Base-by-base conservation (phyloP, 2,329 filamentous ascomycete genomes). In the Cephalotrichum gorgonifer region DNA sequence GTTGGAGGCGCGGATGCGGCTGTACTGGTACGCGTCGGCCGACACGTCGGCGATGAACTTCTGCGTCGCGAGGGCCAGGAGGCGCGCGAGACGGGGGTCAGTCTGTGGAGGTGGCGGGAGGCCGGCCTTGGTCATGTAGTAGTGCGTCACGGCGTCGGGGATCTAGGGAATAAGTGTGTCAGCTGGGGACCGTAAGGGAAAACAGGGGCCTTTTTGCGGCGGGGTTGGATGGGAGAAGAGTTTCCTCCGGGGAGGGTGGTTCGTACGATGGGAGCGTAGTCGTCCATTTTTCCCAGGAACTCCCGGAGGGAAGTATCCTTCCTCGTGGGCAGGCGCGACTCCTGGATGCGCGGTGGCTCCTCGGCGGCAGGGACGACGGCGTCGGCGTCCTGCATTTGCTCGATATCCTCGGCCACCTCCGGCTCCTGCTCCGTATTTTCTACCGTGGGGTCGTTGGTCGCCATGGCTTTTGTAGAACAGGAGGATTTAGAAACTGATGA, bases 41-140 rank as follows among this genome's bases (percentile, higher is more conserved):
- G 93, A 93, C 55, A 98, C 88, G 65, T 98, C 93, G 51, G 93
- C 90, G 59, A 98, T 87, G 74, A 98, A 98, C 64, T 98, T 98
- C 63, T 98, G 93, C 0, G 93, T 95, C n/a, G 93, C 93, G 8
- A 98, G 85, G 2, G 93, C 91, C 41, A 98, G 85, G 3, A 98
- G 85, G 44, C 91, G 88, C 22, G 91, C 88, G 26, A 98, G 85
- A 51, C 90, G 88, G 20, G 85, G 85, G 59, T 95, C 88, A 47
- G 89, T 95, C 58, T 93, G 85, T 0, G 88, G 90, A 38, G 91
- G 89, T 1, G 91, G 91, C 30, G 93, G 90, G 4, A 98, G 86
- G 48, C 93, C 93, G 55, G 91, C 89, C 58, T 94, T 86, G 33
- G 91, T 95, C 71, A 98, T 86, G 71, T 98, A 98, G 75, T 97